Conservation (phyloP, 371 early-diverging fungal genomes). For the Blakeslea trispora region DNA sequence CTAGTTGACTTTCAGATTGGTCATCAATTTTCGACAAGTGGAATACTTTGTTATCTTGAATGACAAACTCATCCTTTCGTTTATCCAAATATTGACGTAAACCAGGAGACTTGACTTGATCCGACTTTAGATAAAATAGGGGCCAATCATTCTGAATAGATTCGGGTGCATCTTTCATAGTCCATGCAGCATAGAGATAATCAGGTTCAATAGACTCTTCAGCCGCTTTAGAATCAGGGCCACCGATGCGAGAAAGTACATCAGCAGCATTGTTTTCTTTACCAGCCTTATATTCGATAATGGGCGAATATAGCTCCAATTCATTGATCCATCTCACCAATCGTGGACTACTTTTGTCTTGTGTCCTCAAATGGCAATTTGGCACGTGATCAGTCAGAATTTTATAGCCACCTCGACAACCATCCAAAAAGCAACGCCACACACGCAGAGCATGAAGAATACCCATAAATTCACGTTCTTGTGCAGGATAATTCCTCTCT, state of each 20-base stretch:
- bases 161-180: not conserved
- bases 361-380: slow-evolving; percentile 23
- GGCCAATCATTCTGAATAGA: slow-evolving; percentile 24
- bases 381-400: slow-evolving; percentile 34
- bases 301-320: slow-evolving; percentile 31
- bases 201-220: slow-evolving; percentile 16
- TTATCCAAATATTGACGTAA: too few species aligned
- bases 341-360: slow-evolving; percentile 28
- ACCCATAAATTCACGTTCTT: slow-evolving; percentile 38
- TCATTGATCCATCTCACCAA: slow-evolving; percentile 31
- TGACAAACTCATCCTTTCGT: too few species aligned
- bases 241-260: slow-evolving; percentile 14
- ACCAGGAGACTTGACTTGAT: not conserved
- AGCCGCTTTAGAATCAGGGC: not conserved
- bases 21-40: not conserved
- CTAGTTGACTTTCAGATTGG: not conserved
- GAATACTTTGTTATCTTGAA: too few species aligned
- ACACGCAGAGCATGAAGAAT: slow-evolving; percentile 32
- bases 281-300: slow-evolving; percentile 30
- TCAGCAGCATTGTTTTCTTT: slow-evolving; percentile 28
- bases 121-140: slow-evolving; percentile 5
- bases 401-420: slow-evolving; percentile 15
- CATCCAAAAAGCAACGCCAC: slow-evolving; percentile 37
- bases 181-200: slow-evolving; percentile 16
- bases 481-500: slow-evolving; percentile 33